Conservation (phyloP, 2,329 filamentous ascomycete genomes). For the Acrodontium crateriforme region DNA sequence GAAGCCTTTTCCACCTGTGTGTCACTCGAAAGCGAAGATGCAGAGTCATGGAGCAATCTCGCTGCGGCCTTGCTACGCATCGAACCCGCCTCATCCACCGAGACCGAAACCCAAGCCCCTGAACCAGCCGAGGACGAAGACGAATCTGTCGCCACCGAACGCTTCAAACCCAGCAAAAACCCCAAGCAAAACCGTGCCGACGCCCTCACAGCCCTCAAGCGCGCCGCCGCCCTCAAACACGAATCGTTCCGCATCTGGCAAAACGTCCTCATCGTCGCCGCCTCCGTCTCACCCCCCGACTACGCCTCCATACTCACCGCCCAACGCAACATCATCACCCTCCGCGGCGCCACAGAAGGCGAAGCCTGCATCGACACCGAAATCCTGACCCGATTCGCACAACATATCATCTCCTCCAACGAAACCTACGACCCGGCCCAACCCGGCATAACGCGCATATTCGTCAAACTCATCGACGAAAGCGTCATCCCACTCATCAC, state of each 20-base stretch:
- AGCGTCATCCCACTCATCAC: conserved; percentile 75
- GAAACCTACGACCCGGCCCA: conserved; percentile 28
- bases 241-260: conserved; percentile 93
- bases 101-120: conserved; percentile 2
- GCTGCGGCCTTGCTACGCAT: conserved; percentile 58
- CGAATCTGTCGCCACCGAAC: conserved; percentile 9
- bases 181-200: conserved; percentile 54
- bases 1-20: conserved; percentile 76
- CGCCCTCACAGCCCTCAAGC: conserved; percentile 72
- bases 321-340: conserved; percentile 58
- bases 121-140: conserved; percentile 24
- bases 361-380: conserved; percentile 67
- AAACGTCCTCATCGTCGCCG: conserved; percentile 79
- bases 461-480: conserved; percentile 61
- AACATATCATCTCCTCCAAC: conserved; percentile 46
- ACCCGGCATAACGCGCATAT: conserved; percentile 42
- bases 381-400: conserved; percentile 57
- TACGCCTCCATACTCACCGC: conserved; percentile 64
- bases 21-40: conserved; percentile 73
- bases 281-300: conserved; percentile 61
- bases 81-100: conserved; percentile 11
- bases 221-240: conserved; percentile 68
- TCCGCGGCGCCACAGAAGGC: conserved; percentile 50
- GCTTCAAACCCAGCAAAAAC: conserved; percentile 23
- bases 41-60: conserved; percentile 88